Evolutionary conservation across 2,329 filamentous ascomycete species (phyloP), one percentile per base, ranked within the genome.

Genomic region (Chaetoscypha palmicola): DNA sequence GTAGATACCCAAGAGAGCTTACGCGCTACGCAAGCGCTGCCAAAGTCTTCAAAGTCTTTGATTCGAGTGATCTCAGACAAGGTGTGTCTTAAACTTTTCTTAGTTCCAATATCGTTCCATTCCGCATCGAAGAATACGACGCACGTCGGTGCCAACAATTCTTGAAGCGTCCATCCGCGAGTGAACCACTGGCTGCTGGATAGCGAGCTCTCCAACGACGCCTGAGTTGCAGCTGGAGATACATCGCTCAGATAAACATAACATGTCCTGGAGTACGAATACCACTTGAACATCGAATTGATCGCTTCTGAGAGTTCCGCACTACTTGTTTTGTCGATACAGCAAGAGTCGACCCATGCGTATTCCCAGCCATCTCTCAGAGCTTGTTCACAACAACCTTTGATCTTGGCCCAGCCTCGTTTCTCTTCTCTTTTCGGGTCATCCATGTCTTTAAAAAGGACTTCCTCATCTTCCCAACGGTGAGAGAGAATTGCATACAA

Each of bases 401-500:
- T 22, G 17, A 47, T 40, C 14, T 47, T 47, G 2, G 3, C 17
- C 9, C 22, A 40, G 2, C 36, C 34, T 5, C 16, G 7, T 31
- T 28, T 43, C 21, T 37, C 7, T 9, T 41, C 41, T 1, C 57
- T 8, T 17, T 20, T 23, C 5, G 28, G n/a, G 3, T 19, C 34
- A 2, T 19, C 22, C 17, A 47, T 17, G 23, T 47, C 45, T 9
- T 46, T 5, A 21, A 46, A 36, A 14, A 34, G 39, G n/a, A 46
- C 46, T 17, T 51, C 48, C 14, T 45, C 50, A 16, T 39, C n/a
- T 21, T 42, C 53, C 50, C 50, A 56, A 9, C 36, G 41, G 30
- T 56, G 53, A 16, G 53, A 56, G 3, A 54, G 43, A 16, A 56
- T 56, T 5, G 46, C 53, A 37, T 53, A 56, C 4, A 14, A 8